These are phyloP conservation scores for Saprolegnia diclina DNA, from an alignment of 352 stramenopile species.

Conservation along the genomic window DNA sequence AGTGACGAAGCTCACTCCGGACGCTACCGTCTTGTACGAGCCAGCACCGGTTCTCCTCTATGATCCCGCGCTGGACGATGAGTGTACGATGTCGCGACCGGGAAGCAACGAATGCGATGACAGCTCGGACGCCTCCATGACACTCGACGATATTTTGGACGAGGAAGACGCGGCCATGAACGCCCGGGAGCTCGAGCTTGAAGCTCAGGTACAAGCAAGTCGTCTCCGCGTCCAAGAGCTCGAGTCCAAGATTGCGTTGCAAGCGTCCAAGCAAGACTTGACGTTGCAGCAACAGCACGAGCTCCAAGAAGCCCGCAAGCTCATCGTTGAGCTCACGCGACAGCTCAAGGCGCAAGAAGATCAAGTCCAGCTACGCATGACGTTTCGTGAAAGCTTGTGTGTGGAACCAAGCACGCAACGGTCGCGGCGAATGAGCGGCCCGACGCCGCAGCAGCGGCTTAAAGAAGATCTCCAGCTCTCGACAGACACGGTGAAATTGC, in stretches of 20 bases:
- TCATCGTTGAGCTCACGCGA: constrained; percentile 51
- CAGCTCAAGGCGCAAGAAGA: constrained; percentile 37
- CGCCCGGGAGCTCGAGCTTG: constrained; percentile 56
- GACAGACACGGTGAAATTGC: constrained; percentile 38
- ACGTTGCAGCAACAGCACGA: constrained; percentile 54
- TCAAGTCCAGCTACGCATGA: constrained; percentile 12
- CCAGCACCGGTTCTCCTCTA: background rate
- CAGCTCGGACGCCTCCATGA: background rate
- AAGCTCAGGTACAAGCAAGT: constrained; percentile 48
- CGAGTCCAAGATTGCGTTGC: constrained; percentile 45
- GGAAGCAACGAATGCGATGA: constrained; percentile 1
- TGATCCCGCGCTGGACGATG: constrained; percentile 10
- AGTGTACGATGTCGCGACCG: constrained; percentile 1
- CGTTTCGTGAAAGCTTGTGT: constrained; percentile 15
- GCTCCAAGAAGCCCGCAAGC: constrained; percentile 45
- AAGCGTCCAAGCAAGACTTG: constrained; percentile 53
- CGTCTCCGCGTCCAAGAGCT: constrained; percentile 51
- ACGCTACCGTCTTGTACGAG: too few species aligned
- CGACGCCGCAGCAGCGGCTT: background rate
- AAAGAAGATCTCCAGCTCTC: constrained; percentile 14
- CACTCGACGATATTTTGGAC: constrained; percentile 40
- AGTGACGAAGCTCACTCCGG: too few species aligned
- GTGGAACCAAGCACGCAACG: background rate
- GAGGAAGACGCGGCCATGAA: constrained; percentile 53
- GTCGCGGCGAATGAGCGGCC: background rate